Conservation (phyloP, 805 yeast species). For the Nadsonia fulvescens region DNA sequence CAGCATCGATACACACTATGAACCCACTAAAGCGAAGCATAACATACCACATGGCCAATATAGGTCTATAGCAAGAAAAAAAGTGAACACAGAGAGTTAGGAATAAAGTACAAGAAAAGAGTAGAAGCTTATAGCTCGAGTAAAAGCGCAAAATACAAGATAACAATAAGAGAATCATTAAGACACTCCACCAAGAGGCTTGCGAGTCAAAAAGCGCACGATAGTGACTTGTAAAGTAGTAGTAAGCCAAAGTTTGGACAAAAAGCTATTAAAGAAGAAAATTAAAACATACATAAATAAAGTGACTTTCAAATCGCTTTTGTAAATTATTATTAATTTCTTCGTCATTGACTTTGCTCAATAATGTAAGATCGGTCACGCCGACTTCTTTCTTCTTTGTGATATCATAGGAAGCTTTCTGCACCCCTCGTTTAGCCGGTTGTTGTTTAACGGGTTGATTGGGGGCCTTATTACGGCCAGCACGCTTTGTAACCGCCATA, state of each 20-base stretch:
- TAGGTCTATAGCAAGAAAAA: conserved; percentile 17
- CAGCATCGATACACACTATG: too few species aligned
- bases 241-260: too few species aligned
- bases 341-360: conserved; percentile 79
- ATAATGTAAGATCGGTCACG: conserved; percentile 79
- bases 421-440: conserved; percentile 29
- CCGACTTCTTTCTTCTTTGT: conserved; percentile 94
- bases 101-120: too few species aligned
- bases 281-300: conserved; percentile 35
- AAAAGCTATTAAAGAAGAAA: neutral
- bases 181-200: neutral
- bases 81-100: too few species aligned
- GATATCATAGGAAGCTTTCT: conserved; percentile 81
- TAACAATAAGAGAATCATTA: conserved; percentile 1
- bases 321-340: conserved; percentile 81
- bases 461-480: conserved; percentile 41
- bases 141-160: neutral
- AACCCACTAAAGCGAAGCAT: too few species aligned
- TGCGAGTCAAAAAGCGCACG: too few species aligned
- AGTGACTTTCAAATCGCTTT: conserved; percentile 74
- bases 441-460: conserved; percentile 27
- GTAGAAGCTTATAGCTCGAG: too few species aligned
- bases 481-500: conserved; percentile 69
- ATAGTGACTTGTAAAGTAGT: too few species aligned
- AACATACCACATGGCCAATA: conserved; percentile 21